Evolutionary conservation across 2,329 filamentous ascomycete species (phyloP), one percentile per base, ranked within the genome.

Genomic region (Periconia sp.): DNA sequence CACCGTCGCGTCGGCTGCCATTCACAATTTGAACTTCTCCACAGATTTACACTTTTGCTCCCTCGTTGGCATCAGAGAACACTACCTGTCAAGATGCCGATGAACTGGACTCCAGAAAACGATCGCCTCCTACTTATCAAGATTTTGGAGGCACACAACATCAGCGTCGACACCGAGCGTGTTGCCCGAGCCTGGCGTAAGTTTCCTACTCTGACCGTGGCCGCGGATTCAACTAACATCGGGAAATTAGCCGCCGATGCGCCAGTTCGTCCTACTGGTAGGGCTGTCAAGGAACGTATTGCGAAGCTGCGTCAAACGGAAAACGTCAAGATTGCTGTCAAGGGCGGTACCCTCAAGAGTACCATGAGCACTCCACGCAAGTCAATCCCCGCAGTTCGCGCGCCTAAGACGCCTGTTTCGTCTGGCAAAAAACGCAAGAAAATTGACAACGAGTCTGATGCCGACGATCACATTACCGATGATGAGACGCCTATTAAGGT

Each of bases 141-240:
- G 46, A 43, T 64, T 1, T 53, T 64, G 30, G 57, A 63, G 47
- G 63, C 60, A 1, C 60, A 63, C 18, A 49, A 41, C 15, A 59
- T 64, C 47, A 40, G 20, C 1, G 52, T 64, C n/a, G 43, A 63
- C 27, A 20, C 44, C 14, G 46, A 44, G n/a, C 46, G 52, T n/a
- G 59, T 64, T n/a, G 48, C 35, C 2, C 33, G 52, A 1, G 56
- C 58, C 7, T 64, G 62, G 62, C 62, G 62, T 64, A 56, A 55
- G 62, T 60, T n/a, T n/a, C 27, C 20, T 23, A n/a, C 1, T 19
- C 1, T 19, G 14, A 20, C 18, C n/a, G 7, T 13, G 47, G 11
- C 13, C 20, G 11, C 31, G 11, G n/a, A 19, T 15, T 52, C 17
- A n/a, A 17, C 53, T 53, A 45, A 52, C 31, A 20, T 14, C 17